phyloP scores from a whole-genome alignment of 2,329 filamentous ascomycete genomes.

The Pestalotiopsis sp. region DNA sequence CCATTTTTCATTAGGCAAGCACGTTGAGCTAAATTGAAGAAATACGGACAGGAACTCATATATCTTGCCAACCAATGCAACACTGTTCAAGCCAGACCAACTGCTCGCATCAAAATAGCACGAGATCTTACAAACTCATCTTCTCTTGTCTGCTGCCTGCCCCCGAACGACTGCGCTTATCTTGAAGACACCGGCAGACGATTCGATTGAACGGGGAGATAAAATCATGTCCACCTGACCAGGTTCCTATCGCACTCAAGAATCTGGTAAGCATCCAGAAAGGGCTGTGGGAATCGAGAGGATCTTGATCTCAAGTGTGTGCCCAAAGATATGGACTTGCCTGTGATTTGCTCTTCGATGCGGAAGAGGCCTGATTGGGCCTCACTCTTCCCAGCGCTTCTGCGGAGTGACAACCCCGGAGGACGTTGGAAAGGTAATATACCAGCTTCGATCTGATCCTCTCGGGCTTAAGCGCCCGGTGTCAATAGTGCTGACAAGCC shows the following conservation, averaged over 20 bases:
- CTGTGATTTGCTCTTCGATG: slow-evolving; percentile 30
- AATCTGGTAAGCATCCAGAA: neutral
- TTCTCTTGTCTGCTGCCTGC: no score
- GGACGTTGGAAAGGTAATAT: slow-evolving; percentile 31
- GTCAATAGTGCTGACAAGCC: neutral
- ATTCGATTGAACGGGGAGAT: no score
- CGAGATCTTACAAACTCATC: no score
- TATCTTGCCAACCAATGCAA: no score
- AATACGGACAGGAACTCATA: no score
- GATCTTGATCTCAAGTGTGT: neutral
- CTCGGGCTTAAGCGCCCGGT: neutral
- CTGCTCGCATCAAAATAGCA: no score
- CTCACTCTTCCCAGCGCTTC: slow-evolving; percentile 25
- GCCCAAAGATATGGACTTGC: slow-evolving; percentile 21
- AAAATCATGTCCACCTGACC: no score
- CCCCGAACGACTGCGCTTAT: no score
- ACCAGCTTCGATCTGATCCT: neutral
- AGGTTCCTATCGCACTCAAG: no score
- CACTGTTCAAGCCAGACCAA: no score
- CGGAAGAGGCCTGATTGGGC: slow-evolving; percentile 32
- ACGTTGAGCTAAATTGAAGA: neutral
- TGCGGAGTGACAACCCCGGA: slow-evolving; percentile 18
- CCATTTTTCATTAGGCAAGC: neutral
- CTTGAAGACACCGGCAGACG: no score
- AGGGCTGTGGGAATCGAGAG: neutral